Evolutionary conservation across 805 yeast genomes (phyloP).

Genomic region (Torulaspora microellipsoides): DNA sequence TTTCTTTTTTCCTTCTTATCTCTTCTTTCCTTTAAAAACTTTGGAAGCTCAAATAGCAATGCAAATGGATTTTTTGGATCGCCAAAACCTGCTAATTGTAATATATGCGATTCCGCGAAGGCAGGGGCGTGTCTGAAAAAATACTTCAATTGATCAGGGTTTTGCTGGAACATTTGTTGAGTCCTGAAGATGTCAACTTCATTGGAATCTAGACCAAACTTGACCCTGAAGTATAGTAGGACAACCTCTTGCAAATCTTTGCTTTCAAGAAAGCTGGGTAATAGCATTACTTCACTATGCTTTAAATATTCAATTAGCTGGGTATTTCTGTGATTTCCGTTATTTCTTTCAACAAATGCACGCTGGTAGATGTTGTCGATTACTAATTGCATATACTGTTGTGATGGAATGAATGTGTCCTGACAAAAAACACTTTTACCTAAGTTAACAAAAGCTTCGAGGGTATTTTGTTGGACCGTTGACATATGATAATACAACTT

Average conservation of each 20-base stretch:
- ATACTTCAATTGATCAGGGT: slow-evolving; percentile 44
- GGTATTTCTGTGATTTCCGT: slow-evolving; percentile 27
- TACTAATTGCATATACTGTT: slow-evolving; percentile 69
- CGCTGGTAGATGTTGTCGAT: slow-evolving; percentile 69
- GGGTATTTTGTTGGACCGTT: slow-evolving; percentile 65
- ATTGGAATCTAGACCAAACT: slow-evolving; percentile 58
- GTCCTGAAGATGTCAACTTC: slow-evolving; percentile 58
- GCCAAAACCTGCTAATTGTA: slow-evolving; percentile 74
- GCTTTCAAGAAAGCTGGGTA: slow-evolving; percentile 53
- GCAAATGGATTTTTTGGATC: slow-evolving; percentile 74
- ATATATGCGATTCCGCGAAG: slow-evolving; percentile 71
- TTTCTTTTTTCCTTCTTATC: slow-evolving; percentile 65
- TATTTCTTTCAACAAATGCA: slow-evolving; percentile 39
- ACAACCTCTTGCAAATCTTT: slow-evolving; percentile 55
- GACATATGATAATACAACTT: slow-evolving; percentile 84
- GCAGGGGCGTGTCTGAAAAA: slow-evolving; percentile 75
- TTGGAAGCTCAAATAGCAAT: slow-evolving; percentile 64
- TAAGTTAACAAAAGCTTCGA: slow-evolving; percentile 73
- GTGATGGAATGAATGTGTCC: slow-evolving; percentile 81
- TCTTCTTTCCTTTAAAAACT: slow-evolving; percentile 63
- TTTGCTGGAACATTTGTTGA: slow-evolving; percentile 37
- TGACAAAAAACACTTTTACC: slow-evolving; percentile 76
- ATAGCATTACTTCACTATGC: slow-evolving; percentile 61
- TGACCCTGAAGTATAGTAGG: slow-evolving; percentile 58
- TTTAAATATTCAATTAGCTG: slow-evolving; percentile 38